Conservation (phyloP, 352 stramenopile genomes). For the Pythium apleroticum region DNA sequence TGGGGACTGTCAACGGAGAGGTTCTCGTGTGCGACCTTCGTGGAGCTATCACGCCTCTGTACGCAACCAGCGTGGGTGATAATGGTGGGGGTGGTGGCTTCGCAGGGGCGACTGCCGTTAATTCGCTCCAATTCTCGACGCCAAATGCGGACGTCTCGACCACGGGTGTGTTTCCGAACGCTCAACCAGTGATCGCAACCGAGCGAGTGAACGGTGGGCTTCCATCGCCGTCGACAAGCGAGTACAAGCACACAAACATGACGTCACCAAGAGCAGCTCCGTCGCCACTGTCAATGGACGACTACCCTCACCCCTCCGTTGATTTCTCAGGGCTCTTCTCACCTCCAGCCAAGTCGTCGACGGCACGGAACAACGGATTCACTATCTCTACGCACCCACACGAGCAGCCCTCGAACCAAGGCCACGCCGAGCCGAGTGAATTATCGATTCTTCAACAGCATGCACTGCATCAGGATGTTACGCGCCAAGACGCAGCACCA, state of each 20-base stretch:
- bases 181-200: constrained; percentile 44
- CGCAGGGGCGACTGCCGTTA: constrained; percentile 30
- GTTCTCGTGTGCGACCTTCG: constrained; percentile 70
- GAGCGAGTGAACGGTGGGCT: constrained; percentile 30
- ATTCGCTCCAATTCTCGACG: constrained; percentile 59
- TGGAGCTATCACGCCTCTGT: constrained; percentile 59
- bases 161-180: constrained; percentile 33
- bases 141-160: constrained; percentile 35
- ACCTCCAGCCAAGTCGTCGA: constrained; percentile 10
- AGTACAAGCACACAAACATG: background rate
- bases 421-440: background rate
- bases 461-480: background rate
- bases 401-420: background rate
- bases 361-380: constrained; percentile 1
- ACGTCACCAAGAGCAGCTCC: background rate
- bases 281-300: constrained; percentile 3
- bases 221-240: constrained; percentile 2
- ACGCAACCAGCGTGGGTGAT: constrained; percentile 43
- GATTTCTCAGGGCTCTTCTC: constrained; percentile 12
- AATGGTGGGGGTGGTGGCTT: background rate
- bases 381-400: constrained; percentile 14
- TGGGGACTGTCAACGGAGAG: constrained; percentile 50
- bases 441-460: constrained; percentile 18
- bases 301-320: background rate
- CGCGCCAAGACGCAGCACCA: background rate